Evolutionary conservation across 1,284 basidiomycete genomes (phyloP).

Genomic region (Moniliophthora roreri): DNA sequence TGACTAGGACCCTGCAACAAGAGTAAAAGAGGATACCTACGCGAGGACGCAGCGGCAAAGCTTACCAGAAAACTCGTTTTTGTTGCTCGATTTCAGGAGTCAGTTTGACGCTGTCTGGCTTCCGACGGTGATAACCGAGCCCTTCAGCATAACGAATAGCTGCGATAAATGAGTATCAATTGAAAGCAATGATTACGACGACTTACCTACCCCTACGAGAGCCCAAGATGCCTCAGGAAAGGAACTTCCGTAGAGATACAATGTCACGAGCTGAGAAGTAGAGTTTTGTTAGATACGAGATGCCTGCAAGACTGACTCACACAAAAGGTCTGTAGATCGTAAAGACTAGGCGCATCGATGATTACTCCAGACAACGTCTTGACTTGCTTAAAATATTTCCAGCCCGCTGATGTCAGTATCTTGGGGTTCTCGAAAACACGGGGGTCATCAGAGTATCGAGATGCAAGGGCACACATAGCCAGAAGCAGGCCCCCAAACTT

Average conservation of each 20-base stretch:
- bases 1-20: conserved; percentile 49
- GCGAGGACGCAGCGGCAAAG: not conserved
- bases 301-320: conserved; percentile 30
- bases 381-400: conserved; percentile 66
- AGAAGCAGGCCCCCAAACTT: conserved; percentile 59
- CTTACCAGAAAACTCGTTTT: conserved; percentile 73
- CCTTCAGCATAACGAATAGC: conserved; percentile 40
- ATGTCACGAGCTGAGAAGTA: conserved; percentile 28
- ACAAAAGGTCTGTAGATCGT: conserved; percentile 63
- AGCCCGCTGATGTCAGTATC: conserved; percentile 41
- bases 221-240: conserved; percentile 23
- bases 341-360: conserved; percentile 50
- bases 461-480: conserved; percentile 62
- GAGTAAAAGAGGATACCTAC: not conserved
- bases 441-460: conserved; percentile 60
- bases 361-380: conserved; percentile 47
- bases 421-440: conserved; percentile 49
- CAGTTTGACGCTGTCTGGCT: conserved; percentile 31
- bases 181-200: conserved; percentile 18
- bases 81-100: conserved; percentile 57
- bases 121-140: conserved; percentile 49
- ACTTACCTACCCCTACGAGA: conserved; percentile 11
- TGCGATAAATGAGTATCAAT: conserved; percentile 30
- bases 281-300: conserved; percentile 1
- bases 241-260: conserved; percentile 29